phyloP scores from a whole-genome alignment of 2,329 filamentous ascomycete species.

The Lachnellula cervina region DNA sequence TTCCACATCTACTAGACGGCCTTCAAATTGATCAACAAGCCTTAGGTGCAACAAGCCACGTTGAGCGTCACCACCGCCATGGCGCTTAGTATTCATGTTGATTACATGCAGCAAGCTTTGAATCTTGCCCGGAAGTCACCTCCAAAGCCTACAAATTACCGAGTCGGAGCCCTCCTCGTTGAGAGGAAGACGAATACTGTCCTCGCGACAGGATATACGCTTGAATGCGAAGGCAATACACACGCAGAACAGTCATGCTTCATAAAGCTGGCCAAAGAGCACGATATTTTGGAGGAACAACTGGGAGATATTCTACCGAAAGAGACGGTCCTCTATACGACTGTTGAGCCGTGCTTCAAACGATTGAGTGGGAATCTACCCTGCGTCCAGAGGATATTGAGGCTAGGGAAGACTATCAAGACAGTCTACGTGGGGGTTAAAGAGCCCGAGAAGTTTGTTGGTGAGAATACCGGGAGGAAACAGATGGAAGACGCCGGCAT shows the following conservation, averaged over 20 bases:
- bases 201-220: conserved; percentile 79
- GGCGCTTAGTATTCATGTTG: conserved; percentile 18
- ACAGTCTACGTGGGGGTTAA: conserved; percentile 83
- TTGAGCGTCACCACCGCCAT: not conserved
- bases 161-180: conserved; percentile 87
- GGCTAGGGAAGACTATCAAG: conserved; percentile 49
- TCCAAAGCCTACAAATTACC: conserved; percentile 84
- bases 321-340: conserved; percentile 72
- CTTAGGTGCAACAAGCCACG: not conserved
- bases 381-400: conserved; percentile 75
- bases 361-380: conserved; percentile 69
- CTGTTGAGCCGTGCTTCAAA: conserved; percentile 79
- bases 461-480: conserved; percentile 68
- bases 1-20: not conserved
- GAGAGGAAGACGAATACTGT: conserved; percentile 52
- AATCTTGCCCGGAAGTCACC: conserved; percentile 73
- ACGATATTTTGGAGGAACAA: conserved; percentile 47
- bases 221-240: conserved; percentile 88
- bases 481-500: conserved; percentile 70
- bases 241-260: conserved; percentile 95
- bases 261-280: conserved; percentile 57
- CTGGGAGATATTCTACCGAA: conserved; percentile 49
- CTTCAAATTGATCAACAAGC: not conserved
- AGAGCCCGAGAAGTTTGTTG: conserved; percentile 88
- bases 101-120: conserved; percentile 67